Evolutionary conservation across 192 early-diverging fungal genomes (phyloP).

Genomic region (Backusella morwellensis): DNA sequence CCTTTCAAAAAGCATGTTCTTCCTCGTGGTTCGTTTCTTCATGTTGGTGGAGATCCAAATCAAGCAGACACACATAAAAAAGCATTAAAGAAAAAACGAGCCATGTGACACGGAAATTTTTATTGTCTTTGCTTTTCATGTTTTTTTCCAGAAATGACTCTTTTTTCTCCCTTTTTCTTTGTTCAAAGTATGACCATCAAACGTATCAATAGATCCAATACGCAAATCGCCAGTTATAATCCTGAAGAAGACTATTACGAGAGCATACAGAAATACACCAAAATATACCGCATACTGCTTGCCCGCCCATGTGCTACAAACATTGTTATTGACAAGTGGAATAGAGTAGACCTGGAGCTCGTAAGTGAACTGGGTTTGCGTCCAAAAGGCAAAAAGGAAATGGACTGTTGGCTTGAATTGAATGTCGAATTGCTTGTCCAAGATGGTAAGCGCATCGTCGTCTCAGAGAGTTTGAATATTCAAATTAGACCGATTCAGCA

Average conservation of each 20-base stretch:
- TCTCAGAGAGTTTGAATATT: background rate
- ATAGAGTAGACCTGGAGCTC: conserved; percentile 11
- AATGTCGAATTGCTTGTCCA: background rate
- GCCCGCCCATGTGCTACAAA: background rate
- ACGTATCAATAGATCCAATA: background rate
- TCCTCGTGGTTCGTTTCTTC: too few species aligned
- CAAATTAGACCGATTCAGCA: background rate
- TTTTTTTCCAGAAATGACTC: too few species aligned
- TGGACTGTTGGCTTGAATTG: background rate
- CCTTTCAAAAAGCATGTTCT: too few species aligned
- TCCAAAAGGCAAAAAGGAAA: background rate
- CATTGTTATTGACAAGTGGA: conserved; percentile 9
- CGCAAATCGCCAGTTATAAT: background rate
- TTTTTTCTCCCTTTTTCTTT: background rate
- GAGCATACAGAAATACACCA: conserved; percentile 6
- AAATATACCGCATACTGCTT: background rate
- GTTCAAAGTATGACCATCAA: background rate
- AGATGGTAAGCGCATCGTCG: background rate
- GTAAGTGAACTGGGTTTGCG: conserved; percentile 22
- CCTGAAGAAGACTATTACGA: background rate
- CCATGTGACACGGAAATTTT: too few species aligned
- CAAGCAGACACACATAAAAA: too few species aligned
- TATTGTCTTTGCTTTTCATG: too few species aligned
- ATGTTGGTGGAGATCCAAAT: too few species aligned
- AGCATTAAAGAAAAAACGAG: too few species aligned